Evolutionary conservation across 116 monocot genomes (phyloP), one percentile per base, ranked within the genome.

Genomic region (Trichopus zeylanicus): DNA sequence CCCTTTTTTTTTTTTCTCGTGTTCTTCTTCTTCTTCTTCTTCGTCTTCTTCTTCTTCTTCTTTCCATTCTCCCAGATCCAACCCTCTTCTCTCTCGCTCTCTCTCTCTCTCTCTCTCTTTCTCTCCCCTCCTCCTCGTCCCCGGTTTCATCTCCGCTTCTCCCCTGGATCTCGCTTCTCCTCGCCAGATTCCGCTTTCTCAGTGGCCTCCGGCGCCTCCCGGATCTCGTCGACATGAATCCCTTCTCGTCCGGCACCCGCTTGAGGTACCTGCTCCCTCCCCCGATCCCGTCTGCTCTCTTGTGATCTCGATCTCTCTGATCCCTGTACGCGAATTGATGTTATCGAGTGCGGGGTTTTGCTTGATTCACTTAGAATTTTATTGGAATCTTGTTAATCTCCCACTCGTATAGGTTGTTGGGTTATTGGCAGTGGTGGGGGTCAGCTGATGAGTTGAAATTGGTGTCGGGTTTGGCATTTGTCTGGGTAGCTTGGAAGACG

Each of bases 211-310:
- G 34, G 5, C 34, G 34, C 5, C 10, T 24, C 28, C 7, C 9
- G 12, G 26, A 54, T 26, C 53, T 27, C 12, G 12, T 2, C 25
- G 32, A 65, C 65, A 92, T 92, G 87, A 92, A 92, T 76, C 92
- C 92, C 46, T 92, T 92, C 72, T 86, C 83, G 7, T 92, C 92
- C 22, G 87, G 92, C 7, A 87, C 92, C 29, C 92, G 92, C 25
- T 62, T 92, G 55, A 83, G 92, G 92, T 92, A 51, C n/a, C n/a
- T 56, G 68, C 63, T 7, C 5, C 26, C 1, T 49, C 49, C 6
- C 23, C 23, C 19, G 34, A 31, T 27, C 23, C 19, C 30, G n/a
- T 53, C 34, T 28, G 16, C 47, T 1, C 58, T 46, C 34, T 24
- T 0, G 9, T n/a, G 49, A 0, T 22, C 8, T 24, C 8, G 23